Conservation (phyloP, 83 land plant genomes). For the Picea abies region DNA sequence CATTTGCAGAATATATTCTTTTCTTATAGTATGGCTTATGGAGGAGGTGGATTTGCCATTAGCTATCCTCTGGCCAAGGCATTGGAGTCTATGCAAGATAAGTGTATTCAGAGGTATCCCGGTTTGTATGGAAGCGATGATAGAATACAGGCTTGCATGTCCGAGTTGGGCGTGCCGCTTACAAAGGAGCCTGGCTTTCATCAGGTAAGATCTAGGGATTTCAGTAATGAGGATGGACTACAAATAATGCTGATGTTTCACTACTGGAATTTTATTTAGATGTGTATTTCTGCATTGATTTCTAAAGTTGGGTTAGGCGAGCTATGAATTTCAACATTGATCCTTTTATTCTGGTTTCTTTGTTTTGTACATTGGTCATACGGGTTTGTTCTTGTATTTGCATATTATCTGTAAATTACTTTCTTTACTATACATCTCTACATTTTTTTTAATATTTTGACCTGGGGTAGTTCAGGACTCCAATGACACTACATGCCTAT, state of each 20-base stretch:
- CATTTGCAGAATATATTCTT: conserved; percentile 67
- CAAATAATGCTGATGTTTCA: neutral
- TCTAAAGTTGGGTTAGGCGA: neutral
- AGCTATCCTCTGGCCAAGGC: conserved; percentile 67
- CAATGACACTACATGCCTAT: neutral
- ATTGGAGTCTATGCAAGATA: conserved; percentile 49
- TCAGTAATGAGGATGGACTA: neutral
- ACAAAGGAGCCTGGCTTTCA: conserved; percentile 71
- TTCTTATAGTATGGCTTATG: conserved; percentile 78
- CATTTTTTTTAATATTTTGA: too few species aligned
- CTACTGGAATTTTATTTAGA: neutral
- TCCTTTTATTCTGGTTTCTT: neutral
- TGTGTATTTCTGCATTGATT: neutral
- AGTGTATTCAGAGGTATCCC: conserved; percentile 59
- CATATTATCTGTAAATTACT: too few species aligned
- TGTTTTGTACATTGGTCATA: neutral
- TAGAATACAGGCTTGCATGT: conserved; percentile 61
- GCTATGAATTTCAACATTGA: neutral
- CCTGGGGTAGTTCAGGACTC: too few species aligned
- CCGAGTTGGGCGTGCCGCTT: conserved; percentile 79
- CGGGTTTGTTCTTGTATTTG: neutral
- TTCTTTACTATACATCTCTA: too few species aligned
- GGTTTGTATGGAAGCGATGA: conserved; percentile 70
- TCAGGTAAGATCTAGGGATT: conserved; percentile 39
- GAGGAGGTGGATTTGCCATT: conserved; percentile 79